These are phyloP conservation scores for Trichoderma koningiopsis DNA, from an alignment of 2,329 filamentous ascomycete genomes.

Conservation along the genomic window DNA sequence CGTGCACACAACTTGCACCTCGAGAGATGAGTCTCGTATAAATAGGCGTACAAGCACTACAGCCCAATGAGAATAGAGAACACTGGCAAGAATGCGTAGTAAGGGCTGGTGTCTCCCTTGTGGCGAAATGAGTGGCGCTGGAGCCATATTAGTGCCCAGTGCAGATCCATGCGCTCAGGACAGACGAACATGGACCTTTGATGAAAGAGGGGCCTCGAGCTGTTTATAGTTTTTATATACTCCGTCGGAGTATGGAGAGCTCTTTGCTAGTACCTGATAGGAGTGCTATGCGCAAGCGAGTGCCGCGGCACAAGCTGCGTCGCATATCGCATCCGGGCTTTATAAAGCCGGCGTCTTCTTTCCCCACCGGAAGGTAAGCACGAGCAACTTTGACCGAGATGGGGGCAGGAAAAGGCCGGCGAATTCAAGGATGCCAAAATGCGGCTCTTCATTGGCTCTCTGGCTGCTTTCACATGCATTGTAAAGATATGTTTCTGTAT, in stretches of 20 bases:
- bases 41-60: background rate
- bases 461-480: background rate
- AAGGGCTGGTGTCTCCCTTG: background rate
- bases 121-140: background rate
- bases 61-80: background rate
- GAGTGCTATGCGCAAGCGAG: background rate
- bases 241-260: background rate
- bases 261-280: background rate
- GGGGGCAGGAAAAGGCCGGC: background rate
- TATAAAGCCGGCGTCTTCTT: background rate
- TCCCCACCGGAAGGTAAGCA: background rate
- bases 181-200: background rate
- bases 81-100: background rate
- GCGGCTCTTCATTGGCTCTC: background rate
- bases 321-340: background rate
- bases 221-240: background rate
- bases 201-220: background rate
- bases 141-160: background rate
- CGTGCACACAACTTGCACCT: background rate
- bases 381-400: background rate
- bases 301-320: background rate
- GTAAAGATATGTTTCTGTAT: background rate
- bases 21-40: background rate
- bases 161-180: constrained; percentile 7
- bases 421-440: background rate